Conservation (phyloP, 345 rosid species). For the Ceriops tagal region DNA sequence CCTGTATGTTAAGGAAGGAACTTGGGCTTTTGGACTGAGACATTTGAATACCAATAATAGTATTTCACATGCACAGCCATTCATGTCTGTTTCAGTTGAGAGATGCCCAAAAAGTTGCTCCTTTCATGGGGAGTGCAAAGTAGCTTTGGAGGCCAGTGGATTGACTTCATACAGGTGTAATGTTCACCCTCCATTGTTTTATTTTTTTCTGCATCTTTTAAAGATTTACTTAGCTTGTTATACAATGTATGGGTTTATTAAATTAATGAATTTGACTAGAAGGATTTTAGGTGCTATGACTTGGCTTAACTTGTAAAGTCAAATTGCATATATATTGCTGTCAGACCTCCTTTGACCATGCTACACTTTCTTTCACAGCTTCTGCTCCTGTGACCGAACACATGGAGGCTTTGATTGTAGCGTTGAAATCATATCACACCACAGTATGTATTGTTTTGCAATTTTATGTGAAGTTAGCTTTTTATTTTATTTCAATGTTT, state of each 20-base stretch:
- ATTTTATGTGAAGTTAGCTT: neutral
- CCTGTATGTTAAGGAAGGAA: constrained; percentile 83
- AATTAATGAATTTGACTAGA: neutral
- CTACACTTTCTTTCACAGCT: constrained; percentile 49
- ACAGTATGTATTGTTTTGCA: constrained; percentile 38
- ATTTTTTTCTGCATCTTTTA: neutral
- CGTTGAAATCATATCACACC: constrained; percentile 66
- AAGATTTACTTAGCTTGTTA: neutral
- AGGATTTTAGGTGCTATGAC: neutral
- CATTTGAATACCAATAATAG: constrained; percentile 31
- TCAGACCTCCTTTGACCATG: constrained; percentile 4
- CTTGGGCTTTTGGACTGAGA: constrained; percentile 79
- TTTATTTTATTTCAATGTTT: neutral
- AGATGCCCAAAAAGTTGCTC: constrained; percentile 90
- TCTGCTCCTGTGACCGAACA: constrained; percentile 76
- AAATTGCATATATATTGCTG: constrained; percentile 3
- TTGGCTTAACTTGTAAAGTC: constrained; percentile 3
- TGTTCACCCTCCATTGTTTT: constrained; percentile 3
- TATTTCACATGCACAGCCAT: constrained; percentile 39
- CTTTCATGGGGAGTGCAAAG: constrained; percentile 70
- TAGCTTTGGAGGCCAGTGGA: constrained; percentile 84
- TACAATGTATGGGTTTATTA: too few species aligned
- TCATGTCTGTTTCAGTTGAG: constrained; percentile 79
- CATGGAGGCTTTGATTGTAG: constrained; percentile 98
- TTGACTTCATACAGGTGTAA: constrained; percentile 76